Percentiles rank a stretch among this genome's conserved stretches.
These are phyloP conservation scores for Passiflora organensis DNA, from an alignment of 345 rosid genomes.

Conservation along the genomic window DNA sequence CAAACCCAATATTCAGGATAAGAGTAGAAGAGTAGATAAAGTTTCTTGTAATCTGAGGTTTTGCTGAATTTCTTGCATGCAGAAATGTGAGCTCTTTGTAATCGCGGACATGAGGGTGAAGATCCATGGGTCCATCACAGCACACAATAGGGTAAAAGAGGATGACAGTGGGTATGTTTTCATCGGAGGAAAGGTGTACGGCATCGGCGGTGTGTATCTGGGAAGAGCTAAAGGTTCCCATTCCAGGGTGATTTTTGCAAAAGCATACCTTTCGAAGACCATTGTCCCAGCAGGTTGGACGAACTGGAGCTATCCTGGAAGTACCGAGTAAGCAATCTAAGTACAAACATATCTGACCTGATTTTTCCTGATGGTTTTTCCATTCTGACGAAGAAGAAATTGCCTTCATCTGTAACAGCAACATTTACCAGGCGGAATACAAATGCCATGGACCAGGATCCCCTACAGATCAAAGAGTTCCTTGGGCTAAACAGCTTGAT, in stretches of 20 bases:
- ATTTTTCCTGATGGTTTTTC: no score
- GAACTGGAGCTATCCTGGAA: constrained; percentile 67
- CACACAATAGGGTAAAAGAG: constrained; percentile 51
- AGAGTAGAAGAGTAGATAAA: no score
- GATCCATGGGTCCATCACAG: constrained; percentile 74
- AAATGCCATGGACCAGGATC: constrained; percentile 77
- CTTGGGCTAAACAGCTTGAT: constrained; percentile 64
- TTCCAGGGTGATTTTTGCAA: constrained; percentile 61
- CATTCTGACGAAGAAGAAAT: no score
- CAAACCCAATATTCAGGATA: no score
- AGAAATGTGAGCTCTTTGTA: constrained; percentile 79
- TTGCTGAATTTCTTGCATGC: no score
- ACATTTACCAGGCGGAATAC: constrained; percentile 67
- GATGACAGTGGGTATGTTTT: constrained; percentile 73
- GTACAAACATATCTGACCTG: no score
- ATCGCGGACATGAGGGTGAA: constrained; percentile 61
- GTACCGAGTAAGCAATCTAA: constrained; percentile 43
- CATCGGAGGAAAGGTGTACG: constrained; percentile 62
- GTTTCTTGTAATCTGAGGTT: no score
- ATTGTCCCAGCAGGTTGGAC: constrained; percentile 75
- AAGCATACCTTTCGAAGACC: constrained; percentile 64
- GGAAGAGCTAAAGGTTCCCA: constrained; percentile 79
- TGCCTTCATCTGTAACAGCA: constrained; percentile 20
- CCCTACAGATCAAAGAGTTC: constrained; percentile 28
- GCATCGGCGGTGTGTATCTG: constrained; percentile 49